phyloP scores from a whole-genome alignment of 176 grass and related monocot genomes.

The Juncus inflexus region DNA sequence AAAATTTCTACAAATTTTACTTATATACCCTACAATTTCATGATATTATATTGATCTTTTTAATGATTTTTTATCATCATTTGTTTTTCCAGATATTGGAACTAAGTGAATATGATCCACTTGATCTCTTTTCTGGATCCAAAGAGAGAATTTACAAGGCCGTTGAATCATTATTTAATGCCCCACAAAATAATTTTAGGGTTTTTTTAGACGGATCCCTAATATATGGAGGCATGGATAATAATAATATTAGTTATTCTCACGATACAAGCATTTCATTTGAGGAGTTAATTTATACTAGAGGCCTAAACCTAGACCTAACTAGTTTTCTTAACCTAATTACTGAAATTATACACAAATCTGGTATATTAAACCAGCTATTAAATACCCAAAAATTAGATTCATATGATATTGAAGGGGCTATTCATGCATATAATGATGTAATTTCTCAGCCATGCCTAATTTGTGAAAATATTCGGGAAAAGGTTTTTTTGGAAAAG shows the following conservation, averaged over 20 bases:
- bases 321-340: constrained; percentile 60
- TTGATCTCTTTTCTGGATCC: constrained; percentile 84
- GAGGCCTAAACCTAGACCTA: constrained; percentile 51
- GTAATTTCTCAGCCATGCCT: constrained; percentile 64
- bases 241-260: constrained; percentile 31
- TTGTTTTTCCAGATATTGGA: constrained; percentile 53
- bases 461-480: constrained; percentile 50
- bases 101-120: constrained; percentile 72
- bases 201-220: constrained; percentile 73
- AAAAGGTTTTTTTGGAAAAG: constrained; percentile 46
- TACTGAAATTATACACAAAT: constrained; percentile 54
- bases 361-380: constrained; percentile 51
- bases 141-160: constrained; percentile 71
- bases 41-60: not conserved
- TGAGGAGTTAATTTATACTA: constrained; percentile 45
- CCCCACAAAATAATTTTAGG: constrained; percentile 83
- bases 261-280: constrained; percentile 38
- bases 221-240: constrained; percentile 76
- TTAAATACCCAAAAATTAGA: constrained; percentile 76
- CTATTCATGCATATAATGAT: constrained; percentile 79
- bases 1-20: constrained; percentile 1
- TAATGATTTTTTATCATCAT: not conserved
- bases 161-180: constrained; percentile 65
- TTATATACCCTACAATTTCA: not conserved
- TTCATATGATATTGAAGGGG: constrained; percentile 86